Base-by-base conservation (phyloP, 148 eudicot genomes). In the Cornus florida region DNA sequence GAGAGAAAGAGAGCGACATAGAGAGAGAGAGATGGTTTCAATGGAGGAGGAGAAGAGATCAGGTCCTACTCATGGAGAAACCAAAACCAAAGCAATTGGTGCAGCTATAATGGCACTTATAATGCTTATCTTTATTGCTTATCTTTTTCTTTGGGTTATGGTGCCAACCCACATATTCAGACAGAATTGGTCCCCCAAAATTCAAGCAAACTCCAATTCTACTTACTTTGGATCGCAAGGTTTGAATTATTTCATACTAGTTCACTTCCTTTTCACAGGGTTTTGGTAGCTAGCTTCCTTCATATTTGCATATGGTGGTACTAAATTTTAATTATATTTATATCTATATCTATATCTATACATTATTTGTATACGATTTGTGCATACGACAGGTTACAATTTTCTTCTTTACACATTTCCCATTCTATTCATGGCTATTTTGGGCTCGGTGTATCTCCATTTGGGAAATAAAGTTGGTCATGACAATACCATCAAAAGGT, bases 191-290 rank as follows among this genome's bases (percentile, higher is more conserved):
- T 31, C 31, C 2, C 57, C 77, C 4, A 41, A 76, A 20, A 14
- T 90, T 24, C 77, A 59, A 62, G 67, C 84, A 3, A 46, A 78
- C 4, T 19, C 85, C 23, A 70, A 20, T 9, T 84, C 95, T 0
- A 88, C 90, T 35, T 92, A 87, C 79, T 90, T 88, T 69, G 90
- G 89, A n/a, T 28, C 76, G n/a, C 88, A 88, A 90, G 95, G 95
- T 90, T 67, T 41, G 35, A 65, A 33, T 73, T 71, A 5, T n/a
- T 64, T 48, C 12, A 19, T 53, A 13, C 12, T 53, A 4, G 3
- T 53, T 53, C 8, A 7, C 53, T 48, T 35, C 5, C 53, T 48
- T 48, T 48, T 48, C 53, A 48, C 38, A 4, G 3, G 38, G 2
- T 0, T 35, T 35, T 35, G 38, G 4, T 35, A 35, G 38, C 38